Evolutionary conservation across 257 asterid genomes (phyloP), one percentile per base, ranked within the genome.

Genomic region (Solanum tarijense): DNA sequence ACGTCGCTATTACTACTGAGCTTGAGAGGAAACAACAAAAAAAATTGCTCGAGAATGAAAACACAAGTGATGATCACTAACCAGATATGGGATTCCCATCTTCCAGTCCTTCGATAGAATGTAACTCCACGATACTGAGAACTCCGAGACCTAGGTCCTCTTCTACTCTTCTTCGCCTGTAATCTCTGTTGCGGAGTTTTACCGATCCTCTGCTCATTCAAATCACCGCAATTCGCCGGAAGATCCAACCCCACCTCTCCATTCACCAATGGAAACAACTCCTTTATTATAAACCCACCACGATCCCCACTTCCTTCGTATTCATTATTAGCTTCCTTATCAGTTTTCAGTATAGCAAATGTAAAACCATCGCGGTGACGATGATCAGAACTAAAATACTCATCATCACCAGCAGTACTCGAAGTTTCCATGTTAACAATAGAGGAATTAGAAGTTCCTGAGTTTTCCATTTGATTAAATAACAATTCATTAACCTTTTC

Each of bases 71-170:
- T 76, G 60, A 25, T 41, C 38, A 85, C 88, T 76, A 68, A 97
- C 98, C 99, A 96, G 91, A 97, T 97, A 90, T 97, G 99, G 83
- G 98, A 97, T 89, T 97, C 99, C 99, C 99, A 97, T 91, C 99
- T 90, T 52, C 98, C 98, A 29, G 98, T 97, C 82, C 99, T 95
- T 69, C 98, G 96, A 85, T 97, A 97, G 88, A 96, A 97, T 5
- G 98, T 97, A 90, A 97, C 99, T 48, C 99, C 99, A 36, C 98
- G 98, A 90, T 97, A 97, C 94, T 96, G 98, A 83, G 98, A 97
- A 89, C 99, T 96, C 87, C 98, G 96, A 46, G 98, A 94, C 96
- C 96, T 91, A 85, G 99, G 99, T 66, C 99, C 99, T 89, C 98
- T 94, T 90, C 99, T 89, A 86, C 96, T 95, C 94, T 94, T 97